These are phyloP conservation scores for Chytriomyces sp. DNA, from an alignment of 192 early-diverging fungal genomes.

Conservation along the genomic window DNA sequence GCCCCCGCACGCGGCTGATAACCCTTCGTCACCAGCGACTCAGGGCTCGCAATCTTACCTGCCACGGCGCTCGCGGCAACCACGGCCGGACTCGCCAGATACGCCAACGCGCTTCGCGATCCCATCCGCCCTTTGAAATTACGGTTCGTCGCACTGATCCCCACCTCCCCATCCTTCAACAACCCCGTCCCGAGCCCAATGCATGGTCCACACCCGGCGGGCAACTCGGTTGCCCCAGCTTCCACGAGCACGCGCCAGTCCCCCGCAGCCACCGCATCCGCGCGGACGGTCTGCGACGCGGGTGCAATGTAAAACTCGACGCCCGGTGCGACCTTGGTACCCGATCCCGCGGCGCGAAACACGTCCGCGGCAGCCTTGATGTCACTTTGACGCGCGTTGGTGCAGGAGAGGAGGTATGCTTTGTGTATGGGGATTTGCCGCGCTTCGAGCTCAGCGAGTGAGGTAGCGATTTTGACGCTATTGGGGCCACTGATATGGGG, in stretches of 20 bases:
- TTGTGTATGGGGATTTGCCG: conserved; percentile 86
- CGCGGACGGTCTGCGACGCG: conserved; percentile 88
- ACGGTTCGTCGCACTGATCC: conserved; percentile 98
- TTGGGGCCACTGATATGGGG: conserved; percentile 95
- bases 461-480: conserved; percentile 89
- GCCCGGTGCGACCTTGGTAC: conserved; percentile 71
- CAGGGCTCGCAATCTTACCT: conserved; percentile 76
- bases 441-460: conserved; percentile 73
- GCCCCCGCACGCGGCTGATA: background rate
- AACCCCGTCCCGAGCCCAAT: conserved; percentile 91
- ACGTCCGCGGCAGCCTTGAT: conserved; percentile 77
- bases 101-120: conserved; percentile 85
- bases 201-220: conserved; percentile 97
- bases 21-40: background rate
- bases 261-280: conserved; percentile 78
- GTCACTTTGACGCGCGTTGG: conserved; percentile 91
- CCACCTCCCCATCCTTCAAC: conserved; percentile 93
- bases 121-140: conserved; percentile 99
- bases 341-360: conserved; percentile 8
- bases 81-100: conserved; percentile 86
- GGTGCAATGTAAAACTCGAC: conserved; percentile 97
- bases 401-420: conserved; percentile 95
- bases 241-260: conserved; percentile 86
- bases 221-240: conserved; percentile 86
- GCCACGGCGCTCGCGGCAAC: conserved; percentile 91